A percentile compares a stretch with the other conserved stretches of the same genome.
Conservation (phyloP, 306 rosid genomes). For the Dalbergia cochinchinensis region DNA sequence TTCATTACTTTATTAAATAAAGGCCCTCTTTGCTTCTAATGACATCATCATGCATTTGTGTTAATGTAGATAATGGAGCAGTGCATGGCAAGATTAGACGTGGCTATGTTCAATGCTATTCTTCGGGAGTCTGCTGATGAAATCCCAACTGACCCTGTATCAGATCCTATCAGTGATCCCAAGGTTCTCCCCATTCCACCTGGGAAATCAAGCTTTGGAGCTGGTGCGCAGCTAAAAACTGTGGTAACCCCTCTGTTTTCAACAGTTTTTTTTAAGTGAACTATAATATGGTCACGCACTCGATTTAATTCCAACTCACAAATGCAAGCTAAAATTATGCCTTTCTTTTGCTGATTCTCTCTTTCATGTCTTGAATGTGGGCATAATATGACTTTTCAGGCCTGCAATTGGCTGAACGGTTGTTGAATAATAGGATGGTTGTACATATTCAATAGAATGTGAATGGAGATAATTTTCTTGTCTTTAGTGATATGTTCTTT, state of each 20-base stretch:
- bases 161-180: constrained; percentile 79
- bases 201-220: constrained; percentile 80
- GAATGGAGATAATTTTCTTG: background rate
- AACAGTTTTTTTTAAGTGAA: background rate
- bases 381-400: background rate
- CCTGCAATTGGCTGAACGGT: background rate
- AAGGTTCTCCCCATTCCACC: constrained; percentile 83
- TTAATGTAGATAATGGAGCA: constrained; percentile 82
- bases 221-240: constrained; percentile 83
- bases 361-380: background rate
- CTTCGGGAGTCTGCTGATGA: constrained; percentile 84
- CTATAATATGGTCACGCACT: background rate
- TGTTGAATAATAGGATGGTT: background rate
- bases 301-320: background rate
- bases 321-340: background rate
- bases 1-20: background rate
- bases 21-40: background rate
- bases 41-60: constrained; percentile 34
- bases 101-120: constrained; percentile 93
- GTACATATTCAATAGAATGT: background rate
- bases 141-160: constrained; percentile 87
- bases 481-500: background rate
- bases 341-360: background rate
- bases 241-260: constrained; percentile 58
- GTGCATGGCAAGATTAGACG: constrained; percentile 82